phyloP scores from a whole-genome alignment of 176 grass and related monocot species.

The Zoysia japonica region DNA sequence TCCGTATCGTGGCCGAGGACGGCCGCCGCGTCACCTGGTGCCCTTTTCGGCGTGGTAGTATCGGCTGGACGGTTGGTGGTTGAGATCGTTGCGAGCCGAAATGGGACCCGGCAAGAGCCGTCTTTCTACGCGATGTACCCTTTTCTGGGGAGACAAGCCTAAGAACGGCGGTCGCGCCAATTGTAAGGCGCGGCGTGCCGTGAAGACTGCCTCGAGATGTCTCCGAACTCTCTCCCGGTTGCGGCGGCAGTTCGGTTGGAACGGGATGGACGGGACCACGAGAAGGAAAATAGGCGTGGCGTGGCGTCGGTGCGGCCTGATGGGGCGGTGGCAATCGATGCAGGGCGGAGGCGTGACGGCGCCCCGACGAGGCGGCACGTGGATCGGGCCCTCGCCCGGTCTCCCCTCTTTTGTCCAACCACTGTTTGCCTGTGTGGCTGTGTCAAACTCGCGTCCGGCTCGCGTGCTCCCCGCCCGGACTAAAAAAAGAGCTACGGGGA shows the following conservation, averaged over 20 bases:
- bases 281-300: neutral
- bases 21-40: neutral
- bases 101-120: neutral
- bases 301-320: constrained; percentile 39
- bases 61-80: neutral
- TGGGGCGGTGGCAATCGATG: constrained; percentile 27
- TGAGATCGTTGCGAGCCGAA: neutral
- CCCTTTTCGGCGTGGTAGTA: neutral
- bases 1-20: no score
- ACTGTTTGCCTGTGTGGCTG: neutral
- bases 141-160: neutral
- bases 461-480: neutral
- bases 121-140: neutral
- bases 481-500: no score
- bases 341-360: constrained; percentile 33
- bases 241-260: neutral
- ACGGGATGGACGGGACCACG: neutral
- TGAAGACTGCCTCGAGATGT: neutral
- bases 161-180: neutral
- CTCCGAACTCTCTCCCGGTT: neutral
- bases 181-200: neutral
- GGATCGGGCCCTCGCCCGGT: constrained; percentile 32
- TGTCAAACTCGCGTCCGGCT: constrained; percentile 18
- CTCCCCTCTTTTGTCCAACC: neutral
- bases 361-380: constrained; percentile 63